A percentile compares a stretch with the other conserved stretches of the same genome.
Evolutionary conservation across 345 rosid genomes (phyloP).

Genomic region (Acer saccharum): DNA sequence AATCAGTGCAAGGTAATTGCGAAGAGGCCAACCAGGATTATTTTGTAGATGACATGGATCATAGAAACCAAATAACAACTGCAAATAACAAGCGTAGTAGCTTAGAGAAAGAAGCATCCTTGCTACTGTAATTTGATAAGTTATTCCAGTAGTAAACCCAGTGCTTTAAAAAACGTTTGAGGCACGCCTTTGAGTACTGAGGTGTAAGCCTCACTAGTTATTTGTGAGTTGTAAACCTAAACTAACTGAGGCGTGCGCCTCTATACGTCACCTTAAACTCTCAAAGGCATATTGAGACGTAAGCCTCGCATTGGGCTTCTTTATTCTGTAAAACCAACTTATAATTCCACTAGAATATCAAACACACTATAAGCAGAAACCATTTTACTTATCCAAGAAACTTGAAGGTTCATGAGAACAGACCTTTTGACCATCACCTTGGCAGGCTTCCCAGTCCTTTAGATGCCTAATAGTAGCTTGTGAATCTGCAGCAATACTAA

Average conservation of each 20-base stretch:
- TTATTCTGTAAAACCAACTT: background rate
- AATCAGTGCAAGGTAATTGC: conserved; percentile 82
- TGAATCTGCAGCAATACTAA: conserved; percentile 59
- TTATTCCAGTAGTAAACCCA: background rate
- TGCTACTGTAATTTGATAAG: background rate
- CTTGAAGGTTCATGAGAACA: conserved; percentile 22
- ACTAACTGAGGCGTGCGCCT: no score
- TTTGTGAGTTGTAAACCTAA: no score
- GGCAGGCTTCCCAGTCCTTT: conserved; percentile 71
- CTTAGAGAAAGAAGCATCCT: conserved; percentile 16
- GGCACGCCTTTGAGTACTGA: no score
- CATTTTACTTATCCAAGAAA: background rate
- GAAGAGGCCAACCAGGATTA: conserved; percentile 98
- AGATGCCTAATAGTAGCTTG: conserved; percentile 58
- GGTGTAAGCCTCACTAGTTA: no score
- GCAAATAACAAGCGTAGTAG: conserved; percentile 23
- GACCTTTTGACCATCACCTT: conserved; percentile 73
- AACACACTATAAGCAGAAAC: conserved; percentile 11
- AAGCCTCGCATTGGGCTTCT: no score
- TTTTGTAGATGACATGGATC: conserved; percentile 90
- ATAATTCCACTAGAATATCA: conserved; percentile 8
- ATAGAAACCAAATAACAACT: conserved; percentile 86
- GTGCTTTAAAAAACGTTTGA: no score
- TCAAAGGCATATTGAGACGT: no score
- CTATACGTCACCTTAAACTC: no score